Evolutionary conservation across 495 filamentous ascomycete genomes (phyloP), one percentile per base, ranked within the genome.

Genomic region (Jackrogersella minutella): DNA sequence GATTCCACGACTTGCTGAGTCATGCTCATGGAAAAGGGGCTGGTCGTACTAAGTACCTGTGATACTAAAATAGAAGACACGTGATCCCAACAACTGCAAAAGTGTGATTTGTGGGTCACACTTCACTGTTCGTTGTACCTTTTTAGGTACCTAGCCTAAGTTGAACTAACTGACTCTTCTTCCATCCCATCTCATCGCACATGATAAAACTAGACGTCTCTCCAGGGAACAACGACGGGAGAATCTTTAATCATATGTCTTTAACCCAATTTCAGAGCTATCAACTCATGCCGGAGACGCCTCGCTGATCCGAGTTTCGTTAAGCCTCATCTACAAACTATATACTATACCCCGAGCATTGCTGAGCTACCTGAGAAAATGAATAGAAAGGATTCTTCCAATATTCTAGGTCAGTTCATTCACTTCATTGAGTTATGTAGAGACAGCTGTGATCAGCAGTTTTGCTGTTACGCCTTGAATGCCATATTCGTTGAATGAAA

Each of bases 381-480:
- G 69, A 71, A 71, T 52, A 22, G 60, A 58, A 71, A 53, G 24
- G 60, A 71, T 11, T 40, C 54, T 17, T 53, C 62, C 16, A 68
- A 41, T 16, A 39, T 71, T 11, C 31, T 71, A 36, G 69, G 69
- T 71, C 55, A 68, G 68, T 61, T n/a, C 21, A 46, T 26, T 50
- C 22, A 39, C 8, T 47, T 28, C 7, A 47, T 14, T 28, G n/a
- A n/a, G n/a, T 47, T 14, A 1, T 14, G 21, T 11, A 28, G 10
- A n/a, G n/a, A n/a, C n/a, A n/a, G n/a, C n/a, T n/a, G n/a, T n/a
- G n/a, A n/a, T n/a, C n/a, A n/a, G n/a, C n/a, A n/a, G n/a, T n/a
- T n/a, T n/a, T n/a, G n/a, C n/a, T n/a, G n/a, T n/a, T n/a, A n/a
- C n/a, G n/a, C 28, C 28, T 30, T 30, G 28, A 8, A 30, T 8